Evolutionary conservation across 768 basidiomycete genomes (phyloP).

Genomic region (Collybia mongolica): DNA sequence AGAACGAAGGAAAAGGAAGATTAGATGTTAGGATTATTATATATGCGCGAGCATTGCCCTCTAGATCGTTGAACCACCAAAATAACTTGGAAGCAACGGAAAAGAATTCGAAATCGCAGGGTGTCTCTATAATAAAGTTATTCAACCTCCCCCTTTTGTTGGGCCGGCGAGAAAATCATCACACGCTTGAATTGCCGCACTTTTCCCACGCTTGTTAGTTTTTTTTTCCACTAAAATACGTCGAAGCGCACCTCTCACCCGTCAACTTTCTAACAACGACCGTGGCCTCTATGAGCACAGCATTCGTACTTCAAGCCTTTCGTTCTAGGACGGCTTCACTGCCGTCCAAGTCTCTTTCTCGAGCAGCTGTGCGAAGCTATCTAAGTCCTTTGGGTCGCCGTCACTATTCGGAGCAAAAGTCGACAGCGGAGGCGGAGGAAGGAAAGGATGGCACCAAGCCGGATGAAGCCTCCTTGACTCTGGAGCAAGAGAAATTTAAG

Average conservation of each 20-base stretch:
- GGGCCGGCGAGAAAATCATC: no score
- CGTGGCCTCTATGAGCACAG: constrained; percentile 46
- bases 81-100: not conserved
- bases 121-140: no score
- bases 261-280: constrained; percentile 11
- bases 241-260: not conserved
- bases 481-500: constrained; percentile 58
- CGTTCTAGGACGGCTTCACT: constrained; percentile 60
- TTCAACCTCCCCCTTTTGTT: no score
- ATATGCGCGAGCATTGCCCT: not conserved
- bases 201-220: not conserved
- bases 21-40: not conserved
- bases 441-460: constrained; percentile 22
- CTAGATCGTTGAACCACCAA: not conserved
- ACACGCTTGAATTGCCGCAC: no score
- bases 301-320: constrained; percentile 49
- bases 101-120: no score
- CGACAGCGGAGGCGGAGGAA: constrained; percentile 26
- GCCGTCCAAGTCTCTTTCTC: constrained; percentile 41
- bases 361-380: constrained; percentile 16
- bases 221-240: not conserved
- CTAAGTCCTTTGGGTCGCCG: constrained; percentile 27
- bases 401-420: constrained; percentile 58
- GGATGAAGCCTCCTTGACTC: constrained; percentile 19
- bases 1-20: no score